Percentiles rank a stretch among this genome's conserved stretches.
These are phyloP conservation scores for Skeletonema menzelii DNA, from an alignment of 108 stramenopile genomes.

Conservation along the genomic window DNA sequence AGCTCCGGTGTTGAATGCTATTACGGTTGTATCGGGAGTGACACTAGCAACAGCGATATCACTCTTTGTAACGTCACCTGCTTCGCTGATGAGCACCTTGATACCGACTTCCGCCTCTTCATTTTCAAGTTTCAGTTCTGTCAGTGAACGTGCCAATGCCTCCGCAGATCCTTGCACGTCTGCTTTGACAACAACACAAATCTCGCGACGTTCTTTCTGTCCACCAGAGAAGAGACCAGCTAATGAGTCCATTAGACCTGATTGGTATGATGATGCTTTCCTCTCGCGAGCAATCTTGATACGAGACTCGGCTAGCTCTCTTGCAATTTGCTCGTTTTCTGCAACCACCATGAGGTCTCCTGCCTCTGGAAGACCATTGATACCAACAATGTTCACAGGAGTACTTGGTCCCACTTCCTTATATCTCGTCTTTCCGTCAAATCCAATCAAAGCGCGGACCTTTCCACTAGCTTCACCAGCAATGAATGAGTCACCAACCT, in stretches of 20 bases:
- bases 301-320: conserved; percentile 75
- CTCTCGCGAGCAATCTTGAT: conserved; percentile 77
- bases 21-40: conserved; percentile 82
- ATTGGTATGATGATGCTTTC: conserved; percentile 72
- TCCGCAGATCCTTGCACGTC: conserved; percentile 95
- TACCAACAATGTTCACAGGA: conserved; percentile 87
- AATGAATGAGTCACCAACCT: conserved; percentile 91
- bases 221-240: conserved; percentile 69
- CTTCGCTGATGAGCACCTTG: conserved; percentile 88
- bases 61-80: conserved; percentile 91
- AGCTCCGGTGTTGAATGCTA: conserved; percentile 93
- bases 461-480: conserved; percentile 91
- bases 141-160: conserved; percentile 87
- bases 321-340: conserved; percentile 79
- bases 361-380: conserved; percentile 85
- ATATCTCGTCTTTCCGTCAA: conserved; percentile 80
- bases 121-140: conserved; percentile 85
- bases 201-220: conserved; percentile 79
- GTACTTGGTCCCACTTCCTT: conserved; percentile 90
- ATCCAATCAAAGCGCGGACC: conserved; percentile 82
- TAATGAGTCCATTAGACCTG: conserved; percentile 81
- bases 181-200: conserved; percentile 93
- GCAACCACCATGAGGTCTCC: conserved; percentile 89
- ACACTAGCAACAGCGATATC: conserved; percentile 94
- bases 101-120: conserved; percentile 84